A percentile compares a stretch with the other conserved stretches of the same genome.
Conservation (phyloP, 2,329 filamentous ascomycete genomes). For the Coniochaeta ligniaria region DNA sequence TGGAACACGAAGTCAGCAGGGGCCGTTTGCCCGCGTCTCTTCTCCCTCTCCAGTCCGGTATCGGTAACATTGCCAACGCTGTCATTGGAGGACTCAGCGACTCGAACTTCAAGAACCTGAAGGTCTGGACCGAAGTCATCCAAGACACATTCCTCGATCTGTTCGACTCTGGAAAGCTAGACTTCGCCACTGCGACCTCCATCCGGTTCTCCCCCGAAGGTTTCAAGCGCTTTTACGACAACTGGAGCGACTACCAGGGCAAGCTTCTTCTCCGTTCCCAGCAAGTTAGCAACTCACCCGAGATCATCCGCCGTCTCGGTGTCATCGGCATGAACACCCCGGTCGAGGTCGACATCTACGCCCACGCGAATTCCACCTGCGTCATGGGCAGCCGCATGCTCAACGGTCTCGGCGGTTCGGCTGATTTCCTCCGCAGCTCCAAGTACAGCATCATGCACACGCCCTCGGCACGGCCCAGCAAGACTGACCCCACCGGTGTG, state of each 20-base stretch:
- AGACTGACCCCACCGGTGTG: slow-evolving; percentile 75
- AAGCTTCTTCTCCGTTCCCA: slow-evolving; percentile 85
- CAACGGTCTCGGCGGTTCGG: slow-evolving; percentile 75
- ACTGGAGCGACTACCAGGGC: slow-evolving; percentile 71
- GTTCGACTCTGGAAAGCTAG: slow-evolving; percentile 79
- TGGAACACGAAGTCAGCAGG: slow-evolving; percentile 76
- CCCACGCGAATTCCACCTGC: slow-evolving; percentile 84
- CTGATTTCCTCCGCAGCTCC: slow-evolving; percentile 70
- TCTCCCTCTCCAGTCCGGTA: slow-evolving; percentile 77
- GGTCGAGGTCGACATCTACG: slow-evolving; percentile 91
- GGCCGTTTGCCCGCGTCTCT: slow-evolving; percentile 72
- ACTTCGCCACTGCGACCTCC: slow-evolving; percentile 85
- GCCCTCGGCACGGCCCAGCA: slow-evolving; percentile 70
- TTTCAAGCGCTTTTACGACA: slow-evolving; percentile 84
- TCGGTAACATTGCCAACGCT: slow-evolving; percentile 90
- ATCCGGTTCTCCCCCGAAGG: slow-evolving; percentile 88
- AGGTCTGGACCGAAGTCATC: slow-evolving; percentile 89
- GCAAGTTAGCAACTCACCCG: slow-evolving; percentile 80
- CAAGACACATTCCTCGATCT: slow-evolving; percentile 91
- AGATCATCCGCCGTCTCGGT: slow-evolving; percentile 81
- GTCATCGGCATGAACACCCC: slow-evolving; percentile 95
- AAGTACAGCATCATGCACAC: slow-evolving; percentile 96
- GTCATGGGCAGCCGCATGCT: slow-evolving; percentile 86
- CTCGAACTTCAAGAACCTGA: slow-evolving; percentile 79
- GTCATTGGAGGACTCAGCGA: slow-evolving; percentile 77